These are phyloP conservation scores for Polychaeton citri DNA, from an alignment of 2,329 filamentous ascomycete species.

Conservation along the genomic window DNA sequence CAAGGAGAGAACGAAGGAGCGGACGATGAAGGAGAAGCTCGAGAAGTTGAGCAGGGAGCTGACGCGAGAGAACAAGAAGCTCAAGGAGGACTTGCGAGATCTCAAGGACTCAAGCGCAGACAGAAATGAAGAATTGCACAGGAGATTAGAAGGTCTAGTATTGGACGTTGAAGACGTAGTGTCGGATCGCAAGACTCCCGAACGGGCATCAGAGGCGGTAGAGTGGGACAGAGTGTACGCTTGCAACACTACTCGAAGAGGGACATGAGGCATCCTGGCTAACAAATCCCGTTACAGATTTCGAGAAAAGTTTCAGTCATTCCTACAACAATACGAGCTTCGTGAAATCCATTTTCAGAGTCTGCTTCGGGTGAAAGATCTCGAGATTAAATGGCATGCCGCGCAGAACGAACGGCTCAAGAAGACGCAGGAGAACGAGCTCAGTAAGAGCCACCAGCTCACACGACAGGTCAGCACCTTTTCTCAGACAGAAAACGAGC, in stretches of 20 bases:
- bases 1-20: slow-evolving; percentile 79
- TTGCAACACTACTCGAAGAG: neutral
- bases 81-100: slow-evolving; percentile 85
- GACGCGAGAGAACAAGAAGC: slow-evolving; percentile 93
- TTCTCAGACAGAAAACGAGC: slow-evolving; percentile 86
- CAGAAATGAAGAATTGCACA: slow-evolving; percentile 71
- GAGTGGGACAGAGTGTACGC: slow-evolving; percentile 80
- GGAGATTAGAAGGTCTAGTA: slow-evolving; percentile 67
- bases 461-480: slow-evolving; percentile 90
- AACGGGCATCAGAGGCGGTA: slow-evolving; percentile 68
- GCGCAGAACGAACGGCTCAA: slow-evolving; percentile 81
- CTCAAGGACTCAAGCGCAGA: slow-evolving; percentile 75
- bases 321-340: slow-evolving; percentile 93
- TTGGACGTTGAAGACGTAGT: slow-evolving; percentile 81
- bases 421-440: slow-evolving; percentile 73
- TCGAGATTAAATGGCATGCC: slow-evolving; percentile 86
- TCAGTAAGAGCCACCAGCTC: slow-evolving; percentile 65
- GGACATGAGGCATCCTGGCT: too few relatives aligned
- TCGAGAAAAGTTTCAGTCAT: slow-evolving; percentile 76
- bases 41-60: slow-evolving; percentile 92
- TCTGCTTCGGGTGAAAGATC: slow-evolving; percentile 82
- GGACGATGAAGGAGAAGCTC: slow-evolving; percentile 84
- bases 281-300: slow-evolving; percentile 25
- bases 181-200: slow-evolving; percentile 70
- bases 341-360: slow-evolving; percentile 90